Conservation (phyloP, 305 asterid species). For the Rubia balearica region DNA sequence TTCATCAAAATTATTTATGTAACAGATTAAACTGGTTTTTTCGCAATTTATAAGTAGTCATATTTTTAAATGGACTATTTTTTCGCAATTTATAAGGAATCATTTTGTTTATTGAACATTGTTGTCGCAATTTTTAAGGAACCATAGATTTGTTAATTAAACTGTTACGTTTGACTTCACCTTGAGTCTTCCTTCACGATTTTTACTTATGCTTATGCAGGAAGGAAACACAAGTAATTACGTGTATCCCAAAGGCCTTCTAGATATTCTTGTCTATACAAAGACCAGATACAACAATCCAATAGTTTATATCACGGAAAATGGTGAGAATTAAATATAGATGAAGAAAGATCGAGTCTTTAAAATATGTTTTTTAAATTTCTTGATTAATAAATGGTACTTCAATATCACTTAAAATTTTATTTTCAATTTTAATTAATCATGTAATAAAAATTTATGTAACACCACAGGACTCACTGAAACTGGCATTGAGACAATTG, state of each 20-base stretch:
- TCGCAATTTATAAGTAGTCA: too few relatives aligned
- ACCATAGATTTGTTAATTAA: not conserved
- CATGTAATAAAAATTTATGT: not conserved
- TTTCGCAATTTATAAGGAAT: too few relatives aligned
- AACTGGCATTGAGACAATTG: not conserved
- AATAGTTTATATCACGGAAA: not conserved
- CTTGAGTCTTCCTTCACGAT: too few relatives aligned
- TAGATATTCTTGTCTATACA: not conserved
- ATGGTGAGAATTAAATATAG: not conserved
- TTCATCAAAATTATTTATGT: too few relatives aligned
- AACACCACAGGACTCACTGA: not conserved
- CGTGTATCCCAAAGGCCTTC: constrained; percentile 8
- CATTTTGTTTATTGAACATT: too few relatives aligned
- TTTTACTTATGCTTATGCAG: not conserved
- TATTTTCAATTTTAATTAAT: not conserved
- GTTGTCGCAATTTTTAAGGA: too few relatives aligned
- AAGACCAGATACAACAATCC: constrained; percentile 4
- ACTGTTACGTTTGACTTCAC: not conserved
- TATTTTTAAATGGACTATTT: too few relatives aligned
- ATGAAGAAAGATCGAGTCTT: not conserved
- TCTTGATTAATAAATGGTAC: too few relatives aligned
- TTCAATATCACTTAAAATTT: too few relatives aligned
- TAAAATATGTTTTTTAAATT: not conserved
- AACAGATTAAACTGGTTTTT: too few relatives aligned
- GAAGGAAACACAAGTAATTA: not conserved